These are phyloP conservation scores for Colletotrichum neosansevieriae DNA, from an alignment of 2,329 filamentous ascomycete genomes.

Conservation along the genomic window DNA sequence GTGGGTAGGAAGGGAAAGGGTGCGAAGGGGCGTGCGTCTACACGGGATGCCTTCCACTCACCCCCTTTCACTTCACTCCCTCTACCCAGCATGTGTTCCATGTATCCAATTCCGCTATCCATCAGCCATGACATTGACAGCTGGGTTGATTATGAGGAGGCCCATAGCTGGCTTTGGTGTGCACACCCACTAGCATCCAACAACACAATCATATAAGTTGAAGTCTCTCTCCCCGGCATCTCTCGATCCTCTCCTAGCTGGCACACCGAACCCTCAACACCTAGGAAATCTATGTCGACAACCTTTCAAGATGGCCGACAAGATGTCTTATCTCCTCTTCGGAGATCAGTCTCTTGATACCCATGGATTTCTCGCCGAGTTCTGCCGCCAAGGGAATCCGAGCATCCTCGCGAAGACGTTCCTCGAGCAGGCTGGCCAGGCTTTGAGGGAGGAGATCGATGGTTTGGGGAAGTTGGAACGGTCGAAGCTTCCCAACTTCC, in stretches of 20 bases:
- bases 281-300: slow-evolving; percentile 46
- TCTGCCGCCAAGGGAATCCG: slow-evolving; percentile 59
- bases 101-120: slow-evolving; percentile 40
- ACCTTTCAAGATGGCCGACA: slow-evolving; percentile 56
- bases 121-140: slow-evolving; percentile 41
- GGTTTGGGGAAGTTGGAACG: slow-evolving; percentile 68
- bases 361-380: slow-evolving; percentile 70
- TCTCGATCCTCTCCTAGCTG: slow-evolving; percentile 19
- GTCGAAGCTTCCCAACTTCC: slow-evolving; percentile 70
- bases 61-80: slow-evolving; percentile 38
- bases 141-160: slow-evolving; percentile 43
- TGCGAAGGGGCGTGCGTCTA: slow-evolving; percentile 43
- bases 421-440: slow-evolving; percentile 68
- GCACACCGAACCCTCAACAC: slow-evolving; percentile 39
- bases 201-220: slow-evolving; percentile 43
- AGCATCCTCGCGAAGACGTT: slow-evolving; percentile 71
- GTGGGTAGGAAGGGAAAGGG: slow-evolving; percentile 37
- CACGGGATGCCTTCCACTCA: slow-evolving; percentile 35
- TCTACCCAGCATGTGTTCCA: slow-evolving; percentile 40
- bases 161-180: slow-evolving; percentile 28
- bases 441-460: slow-evolving; percentile 71
- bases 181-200: slow-evolving; percentile 28
- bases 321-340: slow-evolving; percentile 71
- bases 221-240: slow-evolving; percentile 36
- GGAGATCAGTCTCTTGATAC: slow-evolving; percentile 79